These are phyloP conservation scores for Scedosporium aurantiacum DNA, from an alignment of 2,329 filamentous ascomycete genomes.

Conservation along the genomic window DNA sequence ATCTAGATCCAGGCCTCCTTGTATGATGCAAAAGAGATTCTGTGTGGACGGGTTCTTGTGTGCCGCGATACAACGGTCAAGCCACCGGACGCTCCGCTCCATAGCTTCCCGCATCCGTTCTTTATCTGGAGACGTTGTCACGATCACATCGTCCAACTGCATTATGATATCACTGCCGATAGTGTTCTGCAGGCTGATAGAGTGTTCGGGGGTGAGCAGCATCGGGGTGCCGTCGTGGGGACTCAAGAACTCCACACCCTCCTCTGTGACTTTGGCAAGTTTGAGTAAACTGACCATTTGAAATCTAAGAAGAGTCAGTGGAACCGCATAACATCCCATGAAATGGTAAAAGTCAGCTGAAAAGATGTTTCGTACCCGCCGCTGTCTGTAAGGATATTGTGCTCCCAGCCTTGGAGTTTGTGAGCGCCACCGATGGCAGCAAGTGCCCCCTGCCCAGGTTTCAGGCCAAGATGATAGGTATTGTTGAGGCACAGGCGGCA, in stretches of 20 bases:
- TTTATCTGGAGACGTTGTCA: conserved; percentile 84
- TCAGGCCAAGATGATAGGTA: conserved; percentile 91
- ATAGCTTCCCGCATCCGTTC: conserved; percentile 88
- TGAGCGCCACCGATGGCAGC: conserved; percentile 86
- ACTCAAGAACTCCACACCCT: conserved; percentile 90
- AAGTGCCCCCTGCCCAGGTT: conserved; percentile 82
- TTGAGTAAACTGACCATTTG: conserved; percentile 97
- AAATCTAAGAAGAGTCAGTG: conserved; percentile 50
- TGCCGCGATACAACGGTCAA: conserved; percentile 86
- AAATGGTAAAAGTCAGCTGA: conserved; percentile 9
- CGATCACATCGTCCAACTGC: conserved; percentile 97
- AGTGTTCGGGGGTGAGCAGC: conserved; percentile 95
- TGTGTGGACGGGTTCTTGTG: conserved; percentile 75
- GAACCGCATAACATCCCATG: background rate
- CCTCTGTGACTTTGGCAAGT: conserved; percentile 86
- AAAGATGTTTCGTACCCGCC: conserved; percentile 44
- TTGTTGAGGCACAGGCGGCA: conserved; percentile 94
- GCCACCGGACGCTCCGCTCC: conserved; percentile 87
- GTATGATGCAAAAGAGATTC: conserved; percentile 97
- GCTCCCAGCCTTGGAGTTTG: conserved; percentile 85
- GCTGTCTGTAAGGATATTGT: conserved; percentile 84
- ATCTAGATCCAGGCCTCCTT: conserved; percentile 82
- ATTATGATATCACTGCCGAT: conserved; percentile 99
- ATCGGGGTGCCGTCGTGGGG: conserved; percentile 92
- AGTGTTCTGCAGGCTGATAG: conserved; percentile 87